Conservation (phyloP, 257 asterid species). For the Lycium barbarum region DNA sequence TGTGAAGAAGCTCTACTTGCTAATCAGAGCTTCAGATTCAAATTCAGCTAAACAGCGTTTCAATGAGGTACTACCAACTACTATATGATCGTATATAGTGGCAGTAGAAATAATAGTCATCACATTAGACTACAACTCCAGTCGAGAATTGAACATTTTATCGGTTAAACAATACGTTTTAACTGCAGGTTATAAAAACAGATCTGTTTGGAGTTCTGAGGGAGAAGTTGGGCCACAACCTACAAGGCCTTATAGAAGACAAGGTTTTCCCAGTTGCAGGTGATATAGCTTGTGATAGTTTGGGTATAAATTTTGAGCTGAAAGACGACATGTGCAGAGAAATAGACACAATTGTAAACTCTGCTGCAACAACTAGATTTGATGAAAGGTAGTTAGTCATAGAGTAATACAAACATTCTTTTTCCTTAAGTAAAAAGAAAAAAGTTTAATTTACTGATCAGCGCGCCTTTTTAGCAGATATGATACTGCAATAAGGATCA, state of each 20-base stretch:
- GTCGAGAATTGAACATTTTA: not conserved
- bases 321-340: constrained; percentile 46
- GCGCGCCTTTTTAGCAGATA: constrained; percentile 22
- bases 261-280: constrained; percentile 44
- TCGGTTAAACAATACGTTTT: not conserved
- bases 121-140: not conserved
- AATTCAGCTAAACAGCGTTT: constrained; percentile 36
- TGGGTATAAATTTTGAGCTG: constrained; percentile 38
- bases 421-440: not conserved
- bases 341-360: constrained; percentile 55
- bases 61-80: constrained; percentile 46
- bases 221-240: constrained; percentile 35
- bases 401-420: not conserved
- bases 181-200: constrained; percentile 40
- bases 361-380: constrained; percentile 68
- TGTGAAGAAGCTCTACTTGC: constrained; percentile 23
- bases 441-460: not conserved
- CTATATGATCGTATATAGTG: not conserved
- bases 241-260: not conserved
- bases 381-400: constrained; percentile 37
- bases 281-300: constrained; percentile 42
- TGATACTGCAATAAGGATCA: constrained; percentile 33
- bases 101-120: not conserved
- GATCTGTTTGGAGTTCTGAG: constrained; percentile 52
- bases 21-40: constrained; percentile 40